Conservation (phyloP, 2,329 filamentous ascomycete species). For the Saccharata proteae region DNA sequence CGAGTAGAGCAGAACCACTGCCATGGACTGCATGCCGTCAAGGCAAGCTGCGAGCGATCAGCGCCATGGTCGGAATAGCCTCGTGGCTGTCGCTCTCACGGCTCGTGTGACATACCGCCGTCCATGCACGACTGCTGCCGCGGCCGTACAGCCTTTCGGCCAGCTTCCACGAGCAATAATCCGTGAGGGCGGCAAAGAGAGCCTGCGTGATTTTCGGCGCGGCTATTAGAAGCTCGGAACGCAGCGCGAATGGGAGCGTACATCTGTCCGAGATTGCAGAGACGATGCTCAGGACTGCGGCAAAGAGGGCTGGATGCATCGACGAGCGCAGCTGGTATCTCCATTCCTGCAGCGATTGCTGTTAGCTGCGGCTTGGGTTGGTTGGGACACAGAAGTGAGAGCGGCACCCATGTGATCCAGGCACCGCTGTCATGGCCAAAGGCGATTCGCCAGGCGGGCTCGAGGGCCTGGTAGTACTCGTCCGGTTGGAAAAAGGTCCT, state of each 20-base stretch:
- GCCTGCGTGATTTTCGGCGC: slow-evolving; percentile 69
- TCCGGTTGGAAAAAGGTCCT: slow-evolving; percentile 96
- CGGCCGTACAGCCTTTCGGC: slow-evolving; percentile 60
- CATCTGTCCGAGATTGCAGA: slow-evolving; percentile 46
- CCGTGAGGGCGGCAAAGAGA: slow-evolving; percentile 61
- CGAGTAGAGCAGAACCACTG: slow-evolving; percentile 93
- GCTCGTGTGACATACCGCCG: slow-evolving; percentile 46
- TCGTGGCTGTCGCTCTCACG: background rate
- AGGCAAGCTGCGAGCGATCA: slow-evolving; percentile 42
- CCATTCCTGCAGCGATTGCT: slow-evolving; percentile 62
- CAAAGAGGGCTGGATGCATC: slow-evolving; percentile 80
- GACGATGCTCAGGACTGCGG: slow-evolving; percentile 55
- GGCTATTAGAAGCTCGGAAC: slow-evolving; percentile 55
- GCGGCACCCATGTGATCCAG: slow-evolving; percentile 92
- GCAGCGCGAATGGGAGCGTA: slow-evolving; percentile 40
- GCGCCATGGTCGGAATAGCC: background rate
- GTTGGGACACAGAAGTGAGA: too few relatives aligned
- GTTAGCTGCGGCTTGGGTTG: background rate
- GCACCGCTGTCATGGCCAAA: slow-evolving; percentile 69
- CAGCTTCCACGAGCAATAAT: slow-evolving; percentile 82
- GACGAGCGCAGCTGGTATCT: slow-evolving; percentile 75
- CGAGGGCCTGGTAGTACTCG: slow-evolving; percentile 91
- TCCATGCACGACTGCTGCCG: slow-evolving; percentile 50
- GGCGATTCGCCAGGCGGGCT: slow-evolving; percentile 82
- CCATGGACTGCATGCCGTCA: slow-evolving; percentile 73